Conservation (phyloP, 192 early-diverging fungal species). For the Blastocladiella britannica region DNA sequence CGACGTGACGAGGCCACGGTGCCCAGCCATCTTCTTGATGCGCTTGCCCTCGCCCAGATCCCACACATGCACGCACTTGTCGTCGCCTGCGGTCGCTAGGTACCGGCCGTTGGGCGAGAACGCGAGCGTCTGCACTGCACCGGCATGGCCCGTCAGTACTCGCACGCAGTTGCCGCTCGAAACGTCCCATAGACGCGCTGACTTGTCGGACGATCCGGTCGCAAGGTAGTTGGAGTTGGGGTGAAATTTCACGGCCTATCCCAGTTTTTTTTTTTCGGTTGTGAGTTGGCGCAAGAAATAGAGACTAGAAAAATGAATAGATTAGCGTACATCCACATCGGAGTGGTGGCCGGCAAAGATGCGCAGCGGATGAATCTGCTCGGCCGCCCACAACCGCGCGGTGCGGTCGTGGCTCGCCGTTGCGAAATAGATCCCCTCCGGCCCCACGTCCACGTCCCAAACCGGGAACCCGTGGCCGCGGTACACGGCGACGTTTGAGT, state of each 20-base stretch:
- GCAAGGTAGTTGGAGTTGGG: slow-evolving; percentile 87
- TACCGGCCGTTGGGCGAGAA: slow-evolving; percentile 78
- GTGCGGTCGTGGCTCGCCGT: slow-evolving; percentile 89
- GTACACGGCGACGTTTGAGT: slow-evolving; percentile 80
- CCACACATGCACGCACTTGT: slow-evolving; percentile 57
- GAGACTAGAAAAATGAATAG: slow-evolving; percentile 6
- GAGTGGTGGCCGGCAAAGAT: slow-evolving; percentile 95
- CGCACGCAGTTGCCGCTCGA: slow-evolving; percentile 75
- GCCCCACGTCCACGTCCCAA: slow-evolving; percentile 87
- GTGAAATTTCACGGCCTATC: slow-evolving; percentile 77
- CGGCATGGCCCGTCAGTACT: slow-evolving; percentile 71
- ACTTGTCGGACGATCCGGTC: slow-evolving; percentile 77
- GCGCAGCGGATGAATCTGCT: slow-evolving; percentile 85
- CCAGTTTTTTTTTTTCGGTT: not conserved
- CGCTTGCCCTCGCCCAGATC: slow-evolving; percentile 66
- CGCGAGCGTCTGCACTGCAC: slow-evolving; percentile 60
- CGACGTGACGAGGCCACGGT: slow-evolving; percentile 61
- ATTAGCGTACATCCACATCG: slow-evolving; percentile 68
- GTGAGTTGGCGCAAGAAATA: too few relatives aligned
- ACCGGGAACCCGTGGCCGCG: slow-evolving; percentile 92
- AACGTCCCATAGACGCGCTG: slow-evolving; percentile 79
- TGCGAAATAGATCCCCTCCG: slow-evolving; percentile 87
- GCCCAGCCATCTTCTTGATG: slow-evolving; percentile 68
- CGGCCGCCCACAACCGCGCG: slow-evolving; percentile 85
- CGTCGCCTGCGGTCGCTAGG: slow-evolving; percentile 69